Percentiles rank a stretch among this genome's conserved stretches.
Conservation (phyloP, 2,329 filamentous ascomycete genomes). For the Paracorniculantispora psalliotae region DNA sequence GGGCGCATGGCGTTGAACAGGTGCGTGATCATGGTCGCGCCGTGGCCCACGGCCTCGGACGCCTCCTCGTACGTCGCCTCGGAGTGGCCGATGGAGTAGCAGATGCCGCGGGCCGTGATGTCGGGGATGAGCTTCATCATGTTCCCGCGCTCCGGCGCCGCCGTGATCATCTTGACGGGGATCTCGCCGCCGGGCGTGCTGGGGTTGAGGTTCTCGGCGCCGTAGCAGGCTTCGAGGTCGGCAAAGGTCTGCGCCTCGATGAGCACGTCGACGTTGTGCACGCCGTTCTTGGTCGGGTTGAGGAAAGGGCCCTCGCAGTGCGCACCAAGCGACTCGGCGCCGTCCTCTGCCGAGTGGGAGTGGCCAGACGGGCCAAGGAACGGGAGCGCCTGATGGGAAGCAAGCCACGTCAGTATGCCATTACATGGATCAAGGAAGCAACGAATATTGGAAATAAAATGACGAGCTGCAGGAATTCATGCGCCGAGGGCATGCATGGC, state of each 20-base stretch:
- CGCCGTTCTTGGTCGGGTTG: conserved; percentile 75
- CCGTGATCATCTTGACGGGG: conserved; percentile 74
- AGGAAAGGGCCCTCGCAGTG: conserved; percentile 92
- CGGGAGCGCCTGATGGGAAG: conserved; percentile 56
- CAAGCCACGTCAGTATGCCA: not conserved
- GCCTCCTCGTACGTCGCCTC: conserved; percentile 84
- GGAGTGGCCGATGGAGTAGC: conserved; percentile 79
- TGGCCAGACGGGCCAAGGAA: conserved; percentile 68
- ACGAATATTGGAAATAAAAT: too few relatives aligned
- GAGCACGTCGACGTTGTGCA: conserved; percentile 73
- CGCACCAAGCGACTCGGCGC: conserved; percentile 81
- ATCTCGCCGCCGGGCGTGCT: conserved; percentile 30
- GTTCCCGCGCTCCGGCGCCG: conserved; percentile 72
- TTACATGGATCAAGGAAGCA: not conserved
- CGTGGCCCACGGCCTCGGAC: conserved; percentile 62
- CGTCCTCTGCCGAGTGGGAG: conserved; percentile 56
- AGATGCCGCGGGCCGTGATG: conserved; percentile 60
- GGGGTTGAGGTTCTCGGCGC: conserved; percentile 57
- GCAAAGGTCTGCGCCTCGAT: conserved; percentile 56
- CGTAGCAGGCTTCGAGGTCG: conserved; percentile 69
- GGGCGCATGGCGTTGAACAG: conserved; percentile 93
- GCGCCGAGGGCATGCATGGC: too few relatives aligned
- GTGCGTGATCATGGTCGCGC: conserved; percentile 86
- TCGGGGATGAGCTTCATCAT: conserved; percentile 66
- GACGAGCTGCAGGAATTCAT: too few relatives aligned